These are phyloP conservation scores for Argentina anserina DNA, from an alignment of 306 rosid genomes.

Conservation along the genomic window DNA sequence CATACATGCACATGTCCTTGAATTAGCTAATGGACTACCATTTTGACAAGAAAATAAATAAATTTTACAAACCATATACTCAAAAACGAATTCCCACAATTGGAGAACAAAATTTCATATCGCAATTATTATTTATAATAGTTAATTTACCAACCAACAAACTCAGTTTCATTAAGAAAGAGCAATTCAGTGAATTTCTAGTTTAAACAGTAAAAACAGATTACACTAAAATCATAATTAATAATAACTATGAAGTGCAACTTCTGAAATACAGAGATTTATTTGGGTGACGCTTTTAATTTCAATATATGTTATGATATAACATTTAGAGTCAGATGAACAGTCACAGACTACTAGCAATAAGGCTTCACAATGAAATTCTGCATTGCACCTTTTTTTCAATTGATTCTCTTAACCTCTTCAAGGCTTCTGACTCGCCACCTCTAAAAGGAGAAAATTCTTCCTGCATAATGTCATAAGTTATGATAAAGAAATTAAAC, in stretches of 20 bases:
- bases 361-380: background rate
- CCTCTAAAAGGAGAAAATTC: conserved; percentile 79
- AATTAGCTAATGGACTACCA: background rate
- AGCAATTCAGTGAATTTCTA: background rate
- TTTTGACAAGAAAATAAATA: background rate
- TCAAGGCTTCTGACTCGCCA: conserved; percentile 89
- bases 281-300: background rate
- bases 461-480: conserved; percentile 51
- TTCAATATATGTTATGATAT: too few species aligned
- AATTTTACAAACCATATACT: background rate
- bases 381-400: conserved; percentile 49
- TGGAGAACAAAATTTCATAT: background rate
- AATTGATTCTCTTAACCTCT: conserved; percentile 62
- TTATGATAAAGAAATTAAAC: conserved; percentile 11
- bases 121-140: background rate
- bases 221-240: background rate
- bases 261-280: background rate
- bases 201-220: background rate
- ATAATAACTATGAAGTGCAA: background rate
- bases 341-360: background rate
- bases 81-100: background rate
- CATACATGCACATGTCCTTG: background rate
- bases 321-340: too few species aligned
- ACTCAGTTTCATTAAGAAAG: background rate
- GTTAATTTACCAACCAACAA: background rate